A percentile compares a stretch with the other conserved stretches of the same genome.
Conservation (phyloP, 148 eudicot genomes). For the Chenopodium berlandieri region DNA sequence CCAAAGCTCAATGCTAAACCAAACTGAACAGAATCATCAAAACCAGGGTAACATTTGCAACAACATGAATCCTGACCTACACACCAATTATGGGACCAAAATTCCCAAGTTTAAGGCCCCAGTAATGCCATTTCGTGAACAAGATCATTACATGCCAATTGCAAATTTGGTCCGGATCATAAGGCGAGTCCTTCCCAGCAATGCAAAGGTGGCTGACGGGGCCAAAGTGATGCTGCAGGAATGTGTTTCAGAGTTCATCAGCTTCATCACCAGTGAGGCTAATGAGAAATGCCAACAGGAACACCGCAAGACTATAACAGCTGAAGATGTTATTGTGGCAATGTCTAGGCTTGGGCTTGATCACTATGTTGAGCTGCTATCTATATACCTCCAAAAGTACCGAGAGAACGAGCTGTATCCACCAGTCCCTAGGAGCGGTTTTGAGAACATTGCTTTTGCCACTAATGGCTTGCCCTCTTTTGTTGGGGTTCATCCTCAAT, state of each 20-base stretch:
- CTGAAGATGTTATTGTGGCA: slow-evolving; percentile 32
- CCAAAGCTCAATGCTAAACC: not conserved
- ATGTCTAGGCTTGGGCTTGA: slow-evolving; percentile 35
- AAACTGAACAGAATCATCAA: slow-evolving; percentile 1
- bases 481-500: slow-evolving; percentile 18
- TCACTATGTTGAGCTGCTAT: slow-evolving; percentile 26
- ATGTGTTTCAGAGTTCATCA: slow-evolving; percentile 34
- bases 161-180: slow-evolving; percentile 38
- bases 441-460: not conserved
- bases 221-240: slow-evolving; percentile 31
- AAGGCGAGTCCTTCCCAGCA: slow-evolving; percentile 23
- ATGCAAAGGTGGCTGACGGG: slow-evolving; percentile 33
- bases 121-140: slow-evolving; percentile 11
- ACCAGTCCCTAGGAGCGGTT: not conserved
- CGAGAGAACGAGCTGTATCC: slow-evolving; percentile 25
- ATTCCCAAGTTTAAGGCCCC: not conserved
- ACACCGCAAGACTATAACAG: slow-evolving; percentile 33
- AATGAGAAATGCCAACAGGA: slow-evolving; percentile 29
- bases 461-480: slow-evolving; percentile 11
- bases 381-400: slow-evolving; percentile 20
- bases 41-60: not conserved
- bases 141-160: slow-evolving; percentile 19
- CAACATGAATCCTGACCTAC: not conserved
- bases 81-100: not conserved
- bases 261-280: slow-evolving; percentile 33